Evolutionary conservation across 148 eudicot genomes (phyloP).

Genomic region (Chenopodium suecicum): DNA sequence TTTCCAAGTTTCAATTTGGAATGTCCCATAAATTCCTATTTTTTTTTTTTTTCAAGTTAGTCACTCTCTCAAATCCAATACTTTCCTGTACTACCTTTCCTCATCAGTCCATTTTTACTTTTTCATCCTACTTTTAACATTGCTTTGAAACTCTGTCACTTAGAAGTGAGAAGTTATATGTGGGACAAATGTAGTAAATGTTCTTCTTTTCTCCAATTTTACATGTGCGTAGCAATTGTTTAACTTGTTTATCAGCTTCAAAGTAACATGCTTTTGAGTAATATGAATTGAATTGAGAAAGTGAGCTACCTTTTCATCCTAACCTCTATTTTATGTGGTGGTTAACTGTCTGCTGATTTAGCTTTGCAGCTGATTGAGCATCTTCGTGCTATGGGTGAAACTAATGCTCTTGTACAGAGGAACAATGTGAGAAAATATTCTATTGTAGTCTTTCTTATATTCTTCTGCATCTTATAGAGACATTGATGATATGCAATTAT

Average conservation of each 20-base stretch:
- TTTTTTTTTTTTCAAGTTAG: background rate
- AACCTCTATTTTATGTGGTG: background rate
- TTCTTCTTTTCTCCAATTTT: background rate
- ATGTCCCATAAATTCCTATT: background rate
- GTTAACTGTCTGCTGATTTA: constrained; percentile 29
- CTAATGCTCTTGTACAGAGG: constrained; percentile 83
- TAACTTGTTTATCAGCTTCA: background rate
- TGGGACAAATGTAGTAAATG: background rate
- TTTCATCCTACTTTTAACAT: background rate
- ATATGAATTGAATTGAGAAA: background rate
- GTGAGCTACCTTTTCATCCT: background rate
- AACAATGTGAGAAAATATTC: constrained; percentile 50
- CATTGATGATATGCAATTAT: constrained; percentile 18
- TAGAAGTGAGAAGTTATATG: background rate
- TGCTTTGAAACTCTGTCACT: too few relatives aligned
- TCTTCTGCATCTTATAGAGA: background rate
- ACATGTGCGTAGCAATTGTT: background rate
- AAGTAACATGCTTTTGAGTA: background rate
- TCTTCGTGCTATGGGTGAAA: constrained; percentile 96
- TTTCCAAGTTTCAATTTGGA: background rate
- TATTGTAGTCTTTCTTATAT: constrained; percentile 9
- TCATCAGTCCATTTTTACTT: background rate
- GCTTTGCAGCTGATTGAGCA: constrained; percentile 97
- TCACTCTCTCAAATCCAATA: background rate
- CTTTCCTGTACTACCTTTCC: background rate